Evolutionary conservation across 1,284 basidiomycete genomes (phyloP).

Genomic region (Melampsora americana): DNA sequence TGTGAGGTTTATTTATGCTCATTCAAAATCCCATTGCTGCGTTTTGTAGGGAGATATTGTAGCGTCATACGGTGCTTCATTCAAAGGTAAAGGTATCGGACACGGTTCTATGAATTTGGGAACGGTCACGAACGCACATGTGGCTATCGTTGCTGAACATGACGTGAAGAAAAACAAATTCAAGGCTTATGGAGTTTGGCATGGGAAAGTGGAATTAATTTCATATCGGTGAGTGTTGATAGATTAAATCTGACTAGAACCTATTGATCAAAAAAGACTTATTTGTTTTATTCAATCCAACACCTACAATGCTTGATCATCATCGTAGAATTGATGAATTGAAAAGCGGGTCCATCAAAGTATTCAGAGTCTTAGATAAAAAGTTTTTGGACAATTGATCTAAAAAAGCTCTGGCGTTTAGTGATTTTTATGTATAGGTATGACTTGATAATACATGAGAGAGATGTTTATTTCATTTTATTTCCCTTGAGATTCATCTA

Average conservation of each 20-base stretch:
- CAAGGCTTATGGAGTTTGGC: conserved; percentile 32
- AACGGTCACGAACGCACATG: conserved; percentile 13
- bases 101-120: conserved; percentile 39
- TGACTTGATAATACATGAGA: too few relatives aligned
- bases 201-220: conserved; percentile 39
- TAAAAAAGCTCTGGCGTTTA: neutral
- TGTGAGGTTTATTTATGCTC: neutral
- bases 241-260: neutral
- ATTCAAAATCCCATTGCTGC: neutral
- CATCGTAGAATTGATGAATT: conserved; percentile 32
- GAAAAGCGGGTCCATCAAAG: conserved; percentile 30
- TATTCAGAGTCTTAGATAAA: conserved; percentile 42
- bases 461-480: too few relatives aligned
- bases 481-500: neutral
- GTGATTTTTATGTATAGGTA: neutral
- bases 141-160: conserved; percentile 29
- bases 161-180: conserved; percentile 42
- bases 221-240: conserved; percentile 36
- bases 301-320: neutral
- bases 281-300: neutral
- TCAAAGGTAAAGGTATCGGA: conserved; percentile 43
- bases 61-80: conserved; percentile 32
- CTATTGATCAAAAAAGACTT: neutral
- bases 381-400: conserved; percentile 18
- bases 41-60: conserved; percentile 30